phyloP scores from a whole-genome alignment of 164 flowering plant genomes.

The Buxus sempervirens region DNA sequence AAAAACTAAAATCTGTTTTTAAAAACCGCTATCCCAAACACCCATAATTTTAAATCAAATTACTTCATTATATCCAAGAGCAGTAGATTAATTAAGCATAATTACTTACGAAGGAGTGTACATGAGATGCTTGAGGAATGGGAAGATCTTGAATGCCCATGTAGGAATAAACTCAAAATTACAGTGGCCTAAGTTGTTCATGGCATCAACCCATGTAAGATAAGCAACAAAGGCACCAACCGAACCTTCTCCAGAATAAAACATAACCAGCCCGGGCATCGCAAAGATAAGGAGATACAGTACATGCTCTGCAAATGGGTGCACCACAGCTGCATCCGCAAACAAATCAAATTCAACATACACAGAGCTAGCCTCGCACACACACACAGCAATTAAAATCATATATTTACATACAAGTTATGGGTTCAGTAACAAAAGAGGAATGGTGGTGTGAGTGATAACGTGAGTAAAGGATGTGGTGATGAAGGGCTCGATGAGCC shows the following conservation, averaged over 20 bases:
- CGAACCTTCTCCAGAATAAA: slow-evolving; percentile 23
- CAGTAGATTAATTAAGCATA: no score
- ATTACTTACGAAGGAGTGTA: slow-evolving; percentile 63
- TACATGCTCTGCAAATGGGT: slow-evolving; percentile 54
- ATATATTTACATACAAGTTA: slow-evolving; percentile 27
- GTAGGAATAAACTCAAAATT: slow-evolving; percentile 54
- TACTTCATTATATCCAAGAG: no score
- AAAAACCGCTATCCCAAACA: no score
- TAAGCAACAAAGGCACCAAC: slow-evolving; percentile 19
- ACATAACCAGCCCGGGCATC: slow-evolving; percentile 21
- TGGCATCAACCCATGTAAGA: slow-evolving; percentile 40
- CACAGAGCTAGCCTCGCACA: no score
- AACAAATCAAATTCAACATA: background rate
- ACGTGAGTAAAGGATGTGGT: slow-evolving; percentile 47
- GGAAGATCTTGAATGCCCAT: slow-evolving; percentile 31
- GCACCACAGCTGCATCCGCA: slow-evolving; percentile 53
- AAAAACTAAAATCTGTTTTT: no score
- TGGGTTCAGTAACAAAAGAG: slow-evolving; percentile 52
- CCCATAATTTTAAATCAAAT: no score
- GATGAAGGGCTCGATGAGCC: slow-evolving; percentile 54
- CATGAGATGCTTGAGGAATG: slow-evolving; percentile 54
- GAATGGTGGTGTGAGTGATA: slow-evolving; percentile 60
- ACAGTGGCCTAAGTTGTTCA: slow-evolving; percentile 68
- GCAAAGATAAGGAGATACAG: slow-evolving; percentile 33
- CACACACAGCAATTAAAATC: no score